phyloP scores from a whole-genome alignment of 306 rosid genomes.

The Inga oerstediana region DNA sequence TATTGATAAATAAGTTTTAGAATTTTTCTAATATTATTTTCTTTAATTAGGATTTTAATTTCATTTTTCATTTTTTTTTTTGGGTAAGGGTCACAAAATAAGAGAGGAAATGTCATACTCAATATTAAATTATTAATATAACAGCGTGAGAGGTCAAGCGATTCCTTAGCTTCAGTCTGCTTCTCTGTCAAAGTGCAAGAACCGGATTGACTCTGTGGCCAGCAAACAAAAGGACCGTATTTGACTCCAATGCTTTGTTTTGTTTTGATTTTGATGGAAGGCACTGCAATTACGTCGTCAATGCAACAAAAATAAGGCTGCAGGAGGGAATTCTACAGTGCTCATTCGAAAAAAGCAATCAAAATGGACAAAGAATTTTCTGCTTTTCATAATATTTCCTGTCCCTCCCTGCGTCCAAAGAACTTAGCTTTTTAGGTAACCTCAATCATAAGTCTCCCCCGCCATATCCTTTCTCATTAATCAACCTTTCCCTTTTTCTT shows the following conservation, averaged over 20 bases:
- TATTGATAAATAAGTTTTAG: too few relatives aligned
- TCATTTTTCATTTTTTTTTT: too few relatives aligned
- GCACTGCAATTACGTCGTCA: background rate
- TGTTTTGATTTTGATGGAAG: background rate
- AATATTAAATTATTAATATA: too few relatives aligned
- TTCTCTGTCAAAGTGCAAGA: background rate
- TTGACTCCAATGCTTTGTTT: background rate
- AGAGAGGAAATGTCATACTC: background rate
- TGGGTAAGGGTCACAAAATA: background rate
- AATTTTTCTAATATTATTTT: too few relatives aligned
- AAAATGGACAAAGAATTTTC: slow-evolving; percentile 31
- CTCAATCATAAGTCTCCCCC: slow-evolving; percentile 29
- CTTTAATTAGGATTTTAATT: too few relatives aligned
- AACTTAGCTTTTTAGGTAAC: slow-evolving; percentile 18
- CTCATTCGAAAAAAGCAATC: background rate
- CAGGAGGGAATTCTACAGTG: background rate
- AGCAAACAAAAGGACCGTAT: background rate
- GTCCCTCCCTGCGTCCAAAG: slow-evolving; percentile 17
- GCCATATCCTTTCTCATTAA: background rate
- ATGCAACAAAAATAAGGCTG: background rate
- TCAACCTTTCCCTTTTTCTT: background rate
- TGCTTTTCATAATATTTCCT: slow-evolving; percentile 26
- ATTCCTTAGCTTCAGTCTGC: background rate
- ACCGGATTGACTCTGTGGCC: background rate
- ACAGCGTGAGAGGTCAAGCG: background rate